These are phyloP conservation scores for Nicotiana attenuata DNA, from an alignment of 257 asterid genomes.

Conservation along the genomic window DNA sequence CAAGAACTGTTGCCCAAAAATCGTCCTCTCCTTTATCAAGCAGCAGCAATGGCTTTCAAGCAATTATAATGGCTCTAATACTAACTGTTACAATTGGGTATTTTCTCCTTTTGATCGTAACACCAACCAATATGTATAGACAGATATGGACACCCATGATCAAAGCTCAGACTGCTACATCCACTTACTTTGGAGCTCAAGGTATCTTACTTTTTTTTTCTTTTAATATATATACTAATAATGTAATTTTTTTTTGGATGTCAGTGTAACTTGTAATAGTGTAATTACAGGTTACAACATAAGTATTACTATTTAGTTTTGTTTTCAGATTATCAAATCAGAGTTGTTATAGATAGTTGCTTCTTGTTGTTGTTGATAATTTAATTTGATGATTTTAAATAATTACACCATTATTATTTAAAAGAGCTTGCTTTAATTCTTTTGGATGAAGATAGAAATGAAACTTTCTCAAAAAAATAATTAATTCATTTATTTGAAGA, in stretches of 20 bases:
- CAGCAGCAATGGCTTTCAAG: slow-evolving; percentile 21
- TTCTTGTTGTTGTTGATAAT: not conserved
- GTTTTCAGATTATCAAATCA: too few species aligned
- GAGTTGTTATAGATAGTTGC: not conserved
- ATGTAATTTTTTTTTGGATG: too few species aligned
- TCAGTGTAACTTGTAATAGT: too few species aligned
- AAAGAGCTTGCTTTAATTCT: not conserved
- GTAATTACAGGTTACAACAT: not conserved
- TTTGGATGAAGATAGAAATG: not conserved
- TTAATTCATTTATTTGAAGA: not conserved
- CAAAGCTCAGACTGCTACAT: slow-evolving; percentile 23
- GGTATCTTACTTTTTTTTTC: slow-evolving; percentile 22
- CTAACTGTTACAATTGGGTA: slow-evolving; percentile 40
- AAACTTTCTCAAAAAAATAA: not conserved
- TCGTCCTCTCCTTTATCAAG: slow-evolving; percentile 3
- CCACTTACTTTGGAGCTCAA: slow-evolving; percentile 83
- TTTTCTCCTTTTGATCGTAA: slow-evolving; percentile 52
- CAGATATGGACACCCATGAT: slow-evolving; percentile 48
- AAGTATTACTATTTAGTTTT: not conserved
- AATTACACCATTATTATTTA: not conserved
- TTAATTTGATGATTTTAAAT: not conserved
- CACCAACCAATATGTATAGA: slow-evolving; percentile 44
- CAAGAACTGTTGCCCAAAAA: not conserved
- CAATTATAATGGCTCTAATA: slow-evolving; percentile 34
- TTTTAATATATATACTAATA: too few species aligned